Conservation (phyloP, 257 asterid species). For the Rhazya stricta region DNA sequence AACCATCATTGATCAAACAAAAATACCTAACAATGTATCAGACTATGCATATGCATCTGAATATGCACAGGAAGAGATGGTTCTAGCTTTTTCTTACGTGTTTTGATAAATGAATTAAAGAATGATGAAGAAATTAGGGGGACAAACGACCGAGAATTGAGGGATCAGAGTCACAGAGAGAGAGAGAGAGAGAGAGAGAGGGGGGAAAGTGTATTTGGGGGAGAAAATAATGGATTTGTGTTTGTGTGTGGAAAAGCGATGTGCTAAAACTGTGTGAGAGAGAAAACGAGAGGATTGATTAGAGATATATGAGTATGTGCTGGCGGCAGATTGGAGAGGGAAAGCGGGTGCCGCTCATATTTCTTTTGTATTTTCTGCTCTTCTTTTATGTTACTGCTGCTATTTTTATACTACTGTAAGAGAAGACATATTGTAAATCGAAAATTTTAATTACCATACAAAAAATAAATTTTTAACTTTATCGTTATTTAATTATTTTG, state of each 20-base stretch:
- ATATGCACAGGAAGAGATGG: not conserved
- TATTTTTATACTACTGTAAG: too few species aligned
- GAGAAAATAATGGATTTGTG: constrained; percentile 25
- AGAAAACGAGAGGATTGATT: not conserved
- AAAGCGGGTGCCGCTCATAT: constrained; percentile 22
- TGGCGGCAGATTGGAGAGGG: constrained; percentile 25
- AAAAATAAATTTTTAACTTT: not conserved
- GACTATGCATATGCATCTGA: constrained; percentile 4
- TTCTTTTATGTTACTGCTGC: not conserved
- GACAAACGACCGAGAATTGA: constrained; percentile 50
- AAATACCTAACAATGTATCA: constrained; percentile 28
- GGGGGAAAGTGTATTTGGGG: constrained; percentile 8
- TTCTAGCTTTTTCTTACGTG: not conserved
- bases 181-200: constrained; percentile 18
- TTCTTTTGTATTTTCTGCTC: constrained; percentile 7
- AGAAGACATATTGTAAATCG: too few species aligned
- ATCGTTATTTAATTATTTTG: too few species aligned
- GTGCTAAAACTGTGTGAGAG: constrained; percentile 14
- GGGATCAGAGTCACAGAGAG: constrained; percentile 29
- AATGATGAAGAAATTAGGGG: constrained; percentile 31
- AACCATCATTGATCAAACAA: constrained; percentile 31
- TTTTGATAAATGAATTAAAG: constrained; percentile 20
- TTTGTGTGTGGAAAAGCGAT: constrained; percentile 15
- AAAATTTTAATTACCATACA: too few species aligned
- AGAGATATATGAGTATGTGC: constrained; percentile 12